Evolutionary conservation across 257 asterid species (phyloP), one percentile per base, ranked within the genome.

Genomic region (Parsonsia alboflavescens): DNA sequence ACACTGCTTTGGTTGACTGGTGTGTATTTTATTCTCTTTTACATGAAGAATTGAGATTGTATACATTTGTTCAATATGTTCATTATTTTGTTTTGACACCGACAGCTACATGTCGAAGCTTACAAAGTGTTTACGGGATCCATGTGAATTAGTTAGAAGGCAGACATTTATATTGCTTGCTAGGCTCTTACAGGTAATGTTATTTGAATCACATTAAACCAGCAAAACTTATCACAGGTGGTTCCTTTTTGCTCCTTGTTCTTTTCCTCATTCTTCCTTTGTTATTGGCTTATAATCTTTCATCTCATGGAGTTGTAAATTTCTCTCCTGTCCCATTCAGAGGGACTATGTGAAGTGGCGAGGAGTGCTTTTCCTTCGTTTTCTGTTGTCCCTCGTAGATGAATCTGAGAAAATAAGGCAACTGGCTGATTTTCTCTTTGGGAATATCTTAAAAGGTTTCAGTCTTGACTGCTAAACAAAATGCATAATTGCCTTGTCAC

Each of bases 291-390:
- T 59, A 33, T 59, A 17, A 24, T 63, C 9, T 67, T 15, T 69
- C 54, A 59, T 39, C 59, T 39, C 53, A 52, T 19, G 46, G 48
- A 50, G 7, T 54, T 6, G 70, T 77, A 36, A 16, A 73, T 75
- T 79, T 65, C 83, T 12, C 69, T 12, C 57, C 68, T 24, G 65
- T 69, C 67, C 73, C 49, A 50, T 78, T 76, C 91, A 94, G 98
- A 82, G 96, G 77, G 99, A 94, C 83, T 94, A 94, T 28, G 98
- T 94, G 77, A 94, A 92, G 84, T 90, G 97, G 98, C 85, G 96
- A 78, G 98, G 99, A 70, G 88, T 94, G 72, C 97, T 94, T 75
- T 94, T 94, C 83, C 97, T 92, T 53, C 86, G 97, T 72, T 94
- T 94, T 79, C 83, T 94, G 24, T 71, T 90, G 74, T 89, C 96